These are phyloP conservation scores for Takashimella koratensis DNA, from an alignment of 1,284 basidiomycete genomes.

Conservation along the genomic window DNA sequence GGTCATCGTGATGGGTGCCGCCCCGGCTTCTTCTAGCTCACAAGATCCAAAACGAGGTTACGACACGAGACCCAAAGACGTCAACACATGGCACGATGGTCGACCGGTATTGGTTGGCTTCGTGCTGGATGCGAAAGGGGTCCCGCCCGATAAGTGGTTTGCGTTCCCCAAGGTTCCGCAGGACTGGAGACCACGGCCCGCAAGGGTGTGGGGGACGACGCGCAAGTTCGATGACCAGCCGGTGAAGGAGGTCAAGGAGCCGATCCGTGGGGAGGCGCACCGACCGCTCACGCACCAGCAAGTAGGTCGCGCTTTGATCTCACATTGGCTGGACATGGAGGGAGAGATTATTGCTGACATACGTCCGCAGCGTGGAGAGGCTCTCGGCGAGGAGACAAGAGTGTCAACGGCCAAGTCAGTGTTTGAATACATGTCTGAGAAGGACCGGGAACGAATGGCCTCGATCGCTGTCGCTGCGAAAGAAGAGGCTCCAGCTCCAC, in stretches of 20 bases:
- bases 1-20: conserved; percentile 38
- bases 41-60: neutral
- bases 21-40: neutral
- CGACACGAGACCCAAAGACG: neutral
- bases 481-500: conserved; percentile 13
- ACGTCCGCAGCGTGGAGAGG: conserved; percentile 67
- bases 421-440: conserved; percentile 88
- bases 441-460: conserved; percentile 79
- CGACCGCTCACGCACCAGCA: conserved; percentile 40
- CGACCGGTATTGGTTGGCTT: conserved; percentile 71
- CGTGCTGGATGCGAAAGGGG: conserved; percentile 62
- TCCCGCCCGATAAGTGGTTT: conserved; percentile 73
- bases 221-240: conserved; percentile 55
- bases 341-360: no score
- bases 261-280: conserved; percentile 29
- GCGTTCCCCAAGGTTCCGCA: conserved; percentile 71
- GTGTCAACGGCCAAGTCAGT: conserved; percentile 58
- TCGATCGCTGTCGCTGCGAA: conserved; percentile 53
- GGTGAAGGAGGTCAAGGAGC: conserved; percentile 39
- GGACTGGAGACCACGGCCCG: conserved; percentile 81
- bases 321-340: no score
- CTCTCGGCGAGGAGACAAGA: conserved; percentile 77
- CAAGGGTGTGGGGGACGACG: conserved; percentile 64
- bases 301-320: conserved; percentile 33
- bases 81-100: conserved; percentile 67